Evolutionary conservation across 2,329 filamentous ascomycete genomes (phyloP).

Genomic region (Lizonia empirigonia): DNA sequence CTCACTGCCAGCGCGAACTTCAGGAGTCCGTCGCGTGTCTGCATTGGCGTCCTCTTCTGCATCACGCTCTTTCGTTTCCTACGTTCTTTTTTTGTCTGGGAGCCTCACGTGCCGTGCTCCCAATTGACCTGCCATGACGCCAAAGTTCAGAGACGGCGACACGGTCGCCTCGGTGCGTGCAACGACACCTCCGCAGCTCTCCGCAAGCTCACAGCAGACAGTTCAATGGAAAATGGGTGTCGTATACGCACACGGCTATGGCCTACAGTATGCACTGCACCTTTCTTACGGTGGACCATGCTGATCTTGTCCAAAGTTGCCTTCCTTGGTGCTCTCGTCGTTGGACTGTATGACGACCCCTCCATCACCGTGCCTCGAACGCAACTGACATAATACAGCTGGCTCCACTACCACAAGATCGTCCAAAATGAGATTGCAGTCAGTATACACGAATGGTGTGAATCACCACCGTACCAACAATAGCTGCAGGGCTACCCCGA

Average conservation of each 20-base stretch:
- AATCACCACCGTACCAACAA: slow-evolving; percentile 18
- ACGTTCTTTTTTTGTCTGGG: slow-evolving; percentile 19
- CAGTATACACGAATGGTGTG: slow-evolving; percentile 24
- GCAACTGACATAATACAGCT: slow-evolving; percentile 50
- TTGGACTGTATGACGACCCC: slow-evolving; percentile 61
- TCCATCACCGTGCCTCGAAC: slow-evolving; percentile 14
- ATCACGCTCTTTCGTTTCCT: slow-evolving; percentile 38
- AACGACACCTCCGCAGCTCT: slow-evolving; percentile 32
- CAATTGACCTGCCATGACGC: slow-evolving; percentile 55
- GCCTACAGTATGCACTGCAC: slow-evolving; percentile 68
- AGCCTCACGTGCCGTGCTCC: neutral
- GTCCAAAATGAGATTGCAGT: slow-evolving; percentile 93
- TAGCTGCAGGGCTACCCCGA: slow-evolving; percentile 63
- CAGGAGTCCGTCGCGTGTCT: slow-evolving; percentile 37
- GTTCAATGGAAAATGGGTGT: slow-evolving; percentile 88
- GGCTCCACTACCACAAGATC: slow-evolving; percentile 93
- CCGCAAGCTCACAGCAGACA: slow-evolving; percentile 46
- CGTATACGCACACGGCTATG: slow-evolving; percentile 81
- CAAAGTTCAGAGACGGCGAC: slow-evolving; percentile 67
- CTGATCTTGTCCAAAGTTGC: slow-evolving; percentile 63
- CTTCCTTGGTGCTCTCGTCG: slow-evolving; percentile 82
- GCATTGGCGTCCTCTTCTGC: neutral
- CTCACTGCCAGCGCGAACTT: slow-evolving; percentile 24
- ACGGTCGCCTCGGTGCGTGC: slow-evolving; percentile 61
- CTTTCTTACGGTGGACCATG: neutral